Evolutionary conservation across 2,329 filamentous ascomycete genomes (phyloP), one percentile per base, ranked within the genome.

Genomic region (Blumeria graminis): DNA sequence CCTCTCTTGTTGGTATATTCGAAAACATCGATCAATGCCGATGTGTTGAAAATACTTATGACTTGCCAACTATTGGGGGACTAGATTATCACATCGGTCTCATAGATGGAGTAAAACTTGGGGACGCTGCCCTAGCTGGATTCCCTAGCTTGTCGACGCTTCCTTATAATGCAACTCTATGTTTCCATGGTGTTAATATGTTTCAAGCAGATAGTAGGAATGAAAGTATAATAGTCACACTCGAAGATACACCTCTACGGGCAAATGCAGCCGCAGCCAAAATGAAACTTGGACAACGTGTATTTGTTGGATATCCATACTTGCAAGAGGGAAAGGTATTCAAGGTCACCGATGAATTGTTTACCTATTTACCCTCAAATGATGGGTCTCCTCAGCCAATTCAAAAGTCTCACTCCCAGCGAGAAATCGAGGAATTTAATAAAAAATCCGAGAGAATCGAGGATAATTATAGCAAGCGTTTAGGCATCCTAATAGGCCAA

Each of bases 201-300:
- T 98, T 98, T 72, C 88, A 94, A 66, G 81, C 90, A 63, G 92
- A 96, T 62, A 95, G 89, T 67, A 82, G 87, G 54, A 96, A 96
- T 65, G 89, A 95, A 68, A 98, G 90, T 68, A 89, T 96, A 80
- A 79, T 96, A 28, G 77, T 96, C 57, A 94, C 86, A 1, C 73
- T 98, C 54, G 75, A 81, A 35, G 82, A 86, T 39, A 78, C 85
- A 0, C 86, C 89, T 60, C 70, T 72, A 57, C 80, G 83, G 38
- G 81, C 83, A 52, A 84, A 78, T 60, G 74, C 81, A 22, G 80
- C 85, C 61, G 71, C 77, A 56, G 89, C 89, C 56, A 86, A 87
- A 67, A 70, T 73, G 54, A 90, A 87, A 65, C 75, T 98, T 48
- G 90, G 89, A 48, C 78, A 90, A 68, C 81, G 82, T 58, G 89